Percentiles rank a stretch among this genome's conserved stretches.
Conservation (phyloP, 768 basidiomycete genomes). For the Krasilnikovozyma curviuscula region DNA sequence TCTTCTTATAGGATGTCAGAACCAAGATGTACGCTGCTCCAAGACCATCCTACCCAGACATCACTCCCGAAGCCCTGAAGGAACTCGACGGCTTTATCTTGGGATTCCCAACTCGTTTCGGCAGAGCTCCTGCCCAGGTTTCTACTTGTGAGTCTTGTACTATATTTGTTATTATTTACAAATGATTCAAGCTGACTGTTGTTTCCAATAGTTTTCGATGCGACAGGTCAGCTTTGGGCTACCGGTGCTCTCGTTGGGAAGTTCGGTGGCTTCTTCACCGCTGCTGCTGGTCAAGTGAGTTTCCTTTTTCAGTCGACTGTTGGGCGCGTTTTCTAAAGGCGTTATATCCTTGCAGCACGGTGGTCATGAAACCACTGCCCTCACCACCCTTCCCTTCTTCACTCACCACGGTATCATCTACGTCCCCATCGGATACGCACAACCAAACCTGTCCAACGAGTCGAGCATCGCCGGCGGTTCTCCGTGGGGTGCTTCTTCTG, state of each 20-base stretch:
- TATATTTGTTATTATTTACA: neutral
- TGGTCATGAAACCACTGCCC: neutral
- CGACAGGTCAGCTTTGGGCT: neutral
- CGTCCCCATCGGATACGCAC: neutral
- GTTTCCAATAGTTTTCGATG: no score
- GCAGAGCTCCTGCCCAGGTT: no score
- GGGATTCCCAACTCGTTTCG: slow-evolving; percentile 4
- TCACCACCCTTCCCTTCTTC: neutral
- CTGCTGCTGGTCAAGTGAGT: neutral
- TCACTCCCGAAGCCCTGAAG: slow-evolving; percentile 1
- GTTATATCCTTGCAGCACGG: no score
- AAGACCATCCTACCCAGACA: neutral
- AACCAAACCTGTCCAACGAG: neutral
- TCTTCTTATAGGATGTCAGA: no score
- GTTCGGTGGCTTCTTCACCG: slow-evolving; percentile 5
- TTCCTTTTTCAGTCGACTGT: no score
- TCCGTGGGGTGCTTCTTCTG: neutral
- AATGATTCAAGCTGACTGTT: neutral
- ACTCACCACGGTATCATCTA: neutral
- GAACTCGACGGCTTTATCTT: slow-evolving; percentile 6
- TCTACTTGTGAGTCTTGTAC: no score
- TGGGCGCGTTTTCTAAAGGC: no score
- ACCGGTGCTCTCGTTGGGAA: slow-evolving; percentile 3
- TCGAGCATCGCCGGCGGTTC: neutral
- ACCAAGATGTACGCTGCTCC: slow-evolving; percentile 13